Conservation (phyloP, 2,329 filamentous ascomycete species). For the Elsinoe ampelina region DNA sequence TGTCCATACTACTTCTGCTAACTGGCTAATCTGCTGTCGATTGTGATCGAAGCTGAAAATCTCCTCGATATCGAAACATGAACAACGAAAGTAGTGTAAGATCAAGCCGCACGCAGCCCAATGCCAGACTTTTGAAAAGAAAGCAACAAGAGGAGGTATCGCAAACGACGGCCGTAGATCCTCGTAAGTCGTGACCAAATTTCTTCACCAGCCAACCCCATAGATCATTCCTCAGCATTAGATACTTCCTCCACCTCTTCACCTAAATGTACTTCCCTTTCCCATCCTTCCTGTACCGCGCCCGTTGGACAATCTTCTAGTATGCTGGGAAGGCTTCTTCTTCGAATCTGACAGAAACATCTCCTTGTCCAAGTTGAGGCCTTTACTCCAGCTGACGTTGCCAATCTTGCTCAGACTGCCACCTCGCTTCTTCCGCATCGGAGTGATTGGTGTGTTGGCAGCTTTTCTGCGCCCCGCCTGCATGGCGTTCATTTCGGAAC, state of each 20-base stretch:
- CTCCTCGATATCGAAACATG: background rate
- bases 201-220: background rate
- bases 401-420: constrained; percentile 16
- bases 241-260: background rate
- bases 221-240: background rate
- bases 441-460: constrained; percentile 59
- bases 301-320: constrained; percentile 1
- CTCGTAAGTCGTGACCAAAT: constrained; percentile 9
- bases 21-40: background rate
- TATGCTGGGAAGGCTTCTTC: constrained; percentile 8
- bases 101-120: background rate
- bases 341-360: constrained; percentile 6
- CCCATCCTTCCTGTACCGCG: background rate
- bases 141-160: constrained; percentile 1
- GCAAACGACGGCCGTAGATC: constrained; percentile 11
- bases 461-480: constrained; percentile 57
- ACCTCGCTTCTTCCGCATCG: constrained; percentile 43
- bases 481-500: constrained; percentile 50
- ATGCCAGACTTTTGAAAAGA: background rate
- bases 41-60: background rate
- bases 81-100: background rate
- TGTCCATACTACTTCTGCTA: background rate
- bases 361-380: constrained; percentile 8
- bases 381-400: constrained; percentile 15
- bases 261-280: constrained; percentile 4